phyloP scores from a whole-genome alignment of 1,284 basidiomycete genomes.

The Ustilago xerochloae region DNA sequence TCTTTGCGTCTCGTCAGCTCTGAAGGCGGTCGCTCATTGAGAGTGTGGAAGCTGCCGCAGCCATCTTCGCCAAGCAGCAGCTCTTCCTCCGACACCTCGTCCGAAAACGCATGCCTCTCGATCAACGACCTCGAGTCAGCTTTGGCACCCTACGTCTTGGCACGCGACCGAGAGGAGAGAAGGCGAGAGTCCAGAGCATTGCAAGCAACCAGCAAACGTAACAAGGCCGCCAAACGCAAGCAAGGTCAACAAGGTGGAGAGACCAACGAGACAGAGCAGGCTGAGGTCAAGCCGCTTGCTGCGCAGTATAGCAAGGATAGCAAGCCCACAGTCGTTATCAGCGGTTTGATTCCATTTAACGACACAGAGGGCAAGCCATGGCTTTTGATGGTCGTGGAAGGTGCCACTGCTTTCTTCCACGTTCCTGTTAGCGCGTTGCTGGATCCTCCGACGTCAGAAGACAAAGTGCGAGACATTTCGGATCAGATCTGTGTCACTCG shows the following conservation, averaged over 20 bases:
- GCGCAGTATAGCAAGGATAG: slow-evolving; percentile 35
- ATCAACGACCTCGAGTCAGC: slow-evolving; percentile 39
- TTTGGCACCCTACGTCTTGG: slow-evolving; percentile 33
- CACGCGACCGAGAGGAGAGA: slow-evolving; percentile 48
- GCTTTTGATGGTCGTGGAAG: slow-evolving; percentile 55
- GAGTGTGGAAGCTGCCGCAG: slow-evolving; percentile 51
- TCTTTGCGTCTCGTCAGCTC: slow-evolving; percentile 44
- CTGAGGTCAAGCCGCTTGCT: slow-evolving; percentile 19
- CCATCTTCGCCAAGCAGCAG: background rate
- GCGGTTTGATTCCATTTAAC: slow-evolving; percentile 38
- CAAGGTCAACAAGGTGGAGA: slow-evolving; percentile 13
- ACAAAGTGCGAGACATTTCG: slow-evolving; percentile 33
- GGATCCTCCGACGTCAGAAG: slow-evolving; percentile 6
- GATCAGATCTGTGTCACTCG: slow-evolving; percentile 24
- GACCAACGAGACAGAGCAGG: slow-evolving; percentile 1
- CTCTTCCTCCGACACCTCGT: slow-evolving; percentile 9
- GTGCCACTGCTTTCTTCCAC: slow-evolving; percentile 56
- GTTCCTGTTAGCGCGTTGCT: slow-evolving; percentile 37
- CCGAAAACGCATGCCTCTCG: slow-evolving; percentile 28
- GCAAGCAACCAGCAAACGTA: slow-evolving; percentile 36
- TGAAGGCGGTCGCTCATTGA: slow-evolving; percentile 54
- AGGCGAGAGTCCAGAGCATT: slow-evolving; percentile 35
- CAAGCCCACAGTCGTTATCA: slow-evolving; percentile 49
- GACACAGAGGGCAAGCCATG: slow-evolving; percentile 24
- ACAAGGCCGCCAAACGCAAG: slow-evolving; percentile 36